Base-by-base conservation (phyloP, 371 early-diverging fungal genomes). In the Fennellomyces sp. region DNA sequence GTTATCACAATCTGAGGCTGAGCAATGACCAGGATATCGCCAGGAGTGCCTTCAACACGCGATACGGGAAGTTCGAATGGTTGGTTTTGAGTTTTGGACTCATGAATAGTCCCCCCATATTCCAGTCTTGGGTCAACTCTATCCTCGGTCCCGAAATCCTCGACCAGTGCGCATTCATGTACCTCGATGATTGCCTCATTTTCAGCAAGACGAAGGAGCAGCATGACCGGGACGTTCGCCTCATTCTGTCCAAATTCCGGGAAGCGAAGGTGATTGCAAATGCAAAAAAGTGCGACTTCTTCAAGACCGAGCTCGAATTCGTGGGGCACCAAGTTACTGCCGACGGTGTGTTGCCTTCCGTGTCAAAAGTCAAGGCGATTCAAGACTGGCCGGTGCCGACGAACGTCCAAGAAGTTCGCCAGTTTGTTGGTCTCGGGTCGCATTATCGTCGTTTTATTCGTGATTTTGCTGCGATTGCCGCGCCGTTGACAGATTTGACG, bases 121-220 rank as follows among this genome's bases (percentile, higher is more conserved):
- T 64, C 61, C 69, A 86, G 52, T 80, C 64, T 0, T 28, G 72
- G 1, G 80, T 83, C 2, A 69, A 85, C 64, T 78, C 86, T 54
- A 85, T 63, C 27, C 55, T 72, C 2, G 0, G 85, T 83, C n/a
- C n/a, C 15, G 5, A 68, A 71, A 0, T 69, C 69, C 0, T 83
- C 84, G 81, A 80, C 52, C 62, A 69, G 5, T 81, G 59, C 23
- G 67, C 69, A 0, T 45, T 82, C 0, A 69, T 81, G 0, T 88
- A 82, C 42, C 48, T 88, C 0, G 86, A 90, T 57, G 82, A 88
- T 56, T 82, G 88, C 0, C 57, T 88, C 0, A 81, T 91, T 26
- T 87, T 66, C 56, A 77, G 78, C 12, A 53, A 70, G 19, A 73
- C 64, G 7, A n/a, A 38, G 19, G 70, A 78, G 15, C 76, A 84